phyloP scores from a whole-genome alignment of 2,329 filamentous ascomycete genomes.

The Xylariaceae sp. region DNA sequence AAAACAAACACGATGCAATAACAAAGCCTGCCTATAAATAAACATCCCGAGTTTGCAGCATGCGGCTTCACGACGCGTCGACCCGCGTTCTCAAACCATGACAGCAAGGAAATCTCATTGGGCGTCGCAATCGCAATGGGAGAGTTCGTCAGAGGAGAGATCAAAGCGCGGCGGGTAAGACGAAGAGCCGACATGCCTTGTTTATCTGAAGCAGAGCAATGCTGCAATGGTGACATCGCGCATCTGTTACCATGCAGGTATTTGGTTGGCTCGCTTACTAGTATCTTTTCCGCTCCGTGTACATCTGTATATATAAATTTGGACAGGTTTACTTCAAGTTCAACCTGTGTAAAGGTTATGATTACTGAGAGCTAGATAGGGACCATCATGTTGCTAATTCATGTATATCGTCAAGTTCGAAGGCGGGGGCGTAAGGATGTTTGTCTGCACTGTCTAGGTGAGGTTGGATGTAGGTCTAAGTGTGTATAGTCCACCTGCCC shows the following conservation, averaged over 20 bases:
- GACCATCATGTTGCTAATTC: not conserved
- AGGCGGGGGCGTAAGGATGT: not conserved
- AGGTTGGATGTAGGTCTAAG: not conserved
- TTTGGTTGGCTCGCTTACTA: conserved; percentile 4
- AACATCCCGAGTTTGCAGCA: conserved; percentile 9
- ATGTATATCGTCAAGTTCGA: not conserved
- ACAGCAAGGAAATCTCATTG: not conserved
- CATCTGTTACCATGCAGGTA: conserved; percentile 12
- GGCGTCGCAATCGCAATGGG: too few relatives aligned
- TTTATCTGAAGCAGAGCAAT: conserved; percentile 11
- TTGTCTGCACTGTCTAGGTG: not conserved
- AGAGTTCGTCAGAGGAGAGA: not conserved
- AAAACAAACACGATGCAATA: not conserved
- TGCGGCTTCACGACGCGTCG: conserved; percentile 16
- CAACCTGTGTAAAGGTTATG: too few relatives aligned
- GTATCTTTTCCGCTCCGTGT: not conserved
- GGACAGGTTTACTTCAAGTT: too few relatives aligned
- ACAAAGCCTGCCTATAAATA: conserved; percentile 17
- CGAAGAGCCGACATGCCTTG: conserved; percentile 11
- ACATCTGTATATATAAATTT: too few relatives aligned
- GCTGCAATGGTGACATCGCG: conserved; percentile 13
- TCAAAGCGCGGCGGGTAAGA: not conserved
- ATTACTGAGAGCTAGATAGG: not conserved
- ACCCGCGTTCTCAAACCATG: conserved; percentile 6
- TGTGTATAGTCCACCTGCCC: not conserved